These are phyloP conservation scores for Hippophae rhamnoides DNA, from an alignment of 306 rosid species.

Conservation along the genomic window DNA sequence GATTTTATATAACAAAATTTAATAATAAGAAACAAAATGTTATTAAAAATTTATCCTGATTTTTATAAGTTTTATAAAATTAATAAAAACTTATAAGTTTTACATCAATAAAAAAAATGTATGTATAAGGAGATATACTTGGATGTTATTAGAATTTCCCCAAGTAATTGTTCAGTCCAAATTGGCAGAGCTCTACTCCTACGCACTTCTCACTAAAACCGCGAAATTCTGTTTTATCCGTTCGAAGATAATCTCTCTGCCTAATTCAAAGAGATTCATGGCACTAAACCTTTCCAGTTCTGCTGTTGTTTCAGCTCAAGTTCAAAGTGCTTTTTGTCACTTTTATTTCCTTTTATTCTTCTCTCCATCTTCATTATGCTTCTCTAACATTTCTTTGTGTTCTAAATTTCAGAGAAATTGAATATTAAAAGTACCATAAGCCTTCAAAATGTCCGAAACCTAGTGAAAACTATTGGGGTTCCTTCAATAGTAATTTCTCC, in stretches of 20 bases:
- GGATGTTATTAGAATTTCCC: too few relatives aligned
- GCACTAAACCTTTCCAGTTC: conserved; percentile 33
- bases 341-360: conserved; percentile 1
- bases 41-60: too few relatives aligned
- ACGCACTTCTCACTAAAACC: too few relatives aligned
- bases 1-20: too few relatives aligned
- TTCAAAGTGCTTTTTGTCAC: conserved; percentile 15
- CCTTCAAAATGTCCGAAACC: conserved; percentile 30
- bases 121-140: too few relatives aligned
- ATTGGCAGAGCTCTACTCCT: too few relatives aligned
- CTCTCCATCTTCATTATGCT: neutral
- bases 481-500: conserved; percentile 43
- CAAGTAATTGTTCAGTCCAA: too few relatives aligned
- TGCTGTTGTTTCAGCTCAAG: conserved; percentile 17
- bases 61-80: too few relatives aligned
- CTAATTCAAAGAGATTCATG: conserved; percentile 9
- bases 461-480: conserved; percentile 29
- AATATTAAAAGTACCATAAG: conserved; percentile 11
- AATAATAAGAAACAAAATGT: too few relatives aligned
- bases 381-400: neutral
- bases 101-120: too few relatives aligned
- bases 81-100: too few relatives aligned
- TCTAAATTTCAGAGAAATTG: conserved; percentile 12
- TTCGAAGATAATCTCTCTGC: neutral
- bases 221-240: too few relatives aligned